A percentile compares a stretch with the other conserved stretches of the same genome.
phyloP scores from a whole-genome alignment of 208 protist genomes.

The Trypanosoma caninum region DNA sequence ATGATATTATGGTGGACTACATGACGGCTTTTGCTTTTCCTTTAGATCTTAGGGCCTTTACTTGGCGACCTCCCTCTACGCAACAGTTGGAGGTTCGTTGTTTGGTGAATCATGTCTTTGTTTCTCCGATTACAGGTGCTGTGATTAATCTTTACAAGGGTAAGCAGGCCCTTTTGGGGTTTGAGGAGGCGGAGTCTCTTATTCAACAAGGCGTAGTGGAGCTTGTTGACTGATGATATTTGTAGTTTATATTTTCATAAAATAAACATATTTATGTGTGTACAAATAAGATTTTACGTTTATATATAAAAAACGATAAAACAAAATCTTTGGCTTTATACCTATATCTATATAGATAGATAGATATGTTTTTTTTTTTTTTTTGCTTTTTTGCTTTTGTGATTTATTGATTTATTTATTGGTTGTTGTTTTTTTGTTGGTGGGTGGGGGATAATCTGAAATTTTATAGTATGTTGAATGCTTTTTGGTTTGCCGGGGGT shows the following conservation, averaged over 20 bases:
- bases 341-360: no score
- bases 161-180: conserved; percentile 67
- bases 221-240: conserved; percentile 37
- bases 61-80: conserved; percentile 71
- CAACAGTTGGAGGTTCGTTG: conserved; percentile 80
- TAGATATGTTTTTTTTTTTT: no score
- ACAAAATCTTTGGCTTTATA: background rate
- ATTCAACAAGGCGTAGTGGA: conserved; percentile 78
- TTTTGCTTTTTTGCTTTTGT: background rate
- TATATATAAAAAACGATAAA: no score
- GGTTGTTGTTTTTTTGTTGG: no score
- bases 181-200: conserved; percentile 82
- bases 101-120: conserved; percentile 63
- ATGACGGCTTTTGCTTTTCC: conserved; percentile 85
- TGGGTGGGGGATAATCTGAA: no score
- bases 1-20: conserved; percentile 82
- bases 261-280: no score
- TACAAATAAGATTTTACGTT: background rate
- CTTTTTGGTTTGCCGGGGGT: conserved; percentile 27
- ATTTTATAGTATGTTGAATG: no score
- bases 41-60: conserved; percentile 74
- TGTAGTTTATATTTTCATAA: conserved; percentile 7
- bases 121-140: conserved; percentile 59
- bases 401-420: no score
- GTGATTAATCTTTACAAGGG: conserved; percentile 74